Evolutionary conservation across 2,329 filamentous ascomycete genomes (phyloP), one percentile per base, ranked within the genome.

Genomic region (Pseudogymnoascus sp.): DNA sequence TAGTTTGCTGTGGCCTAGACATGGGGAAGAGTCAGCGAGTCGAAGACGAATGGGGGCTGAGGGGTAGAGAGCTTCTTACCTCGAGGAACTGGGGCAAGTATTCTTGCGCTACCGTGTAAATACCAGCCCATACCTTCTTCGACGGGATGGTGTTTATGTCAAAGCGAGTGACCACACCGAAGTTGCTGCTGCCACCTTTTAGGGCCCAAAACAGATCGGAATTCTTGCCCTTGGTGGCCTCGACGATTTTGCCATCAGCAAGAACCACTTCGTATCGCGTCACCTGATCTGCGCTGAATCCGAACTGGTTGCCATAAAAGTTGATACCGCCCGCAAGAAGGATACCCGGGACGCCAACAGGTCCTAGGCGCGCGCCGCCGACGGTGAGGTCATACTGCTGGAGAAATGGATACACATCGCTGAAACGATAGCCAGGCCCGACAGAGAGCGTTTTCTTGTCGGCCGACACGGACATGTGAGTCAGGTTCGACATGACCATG

Each of bases 101-200:
- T 17, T 67, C 62, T 7, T 61, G 66, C 4, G 63, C 53, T 3
- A 70, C 68, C 23, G 68, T 70, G 64, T 69, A 68, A 31, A 64
- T 66, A 29, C 68, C 68, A 19, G 66, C 67, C 56, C 65, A 66
- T 19, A 67, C 65, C 59, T 66, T 62, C 40, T 62, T 44, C 19
- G 40, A 29, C n/a, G 66, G 60, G 46, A 65, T 75, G 0, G 77
- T 77, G 65, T 77, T 72, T 11, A 83, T 69, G 13, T 77, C 70
- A 67, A 79, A 81, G 7, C 73, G 73, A n/a, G 79, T 79, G 15
- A 82, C 76, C 63, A 82, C 76, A 56, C 82, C 83, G 65, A 80
- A 84, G 69, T 83, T 84, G 70, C 79, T 83, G 17, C 79, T 78
- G 17, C 84, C 83, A 9, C 83, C 83, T 63, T 80, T 79, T 6